Evolutionary conservation across 108 stramenopile species (phyloP), one percentile per base, ranked within the genome.

Genomic region (Seminavis robusta): DNA sequence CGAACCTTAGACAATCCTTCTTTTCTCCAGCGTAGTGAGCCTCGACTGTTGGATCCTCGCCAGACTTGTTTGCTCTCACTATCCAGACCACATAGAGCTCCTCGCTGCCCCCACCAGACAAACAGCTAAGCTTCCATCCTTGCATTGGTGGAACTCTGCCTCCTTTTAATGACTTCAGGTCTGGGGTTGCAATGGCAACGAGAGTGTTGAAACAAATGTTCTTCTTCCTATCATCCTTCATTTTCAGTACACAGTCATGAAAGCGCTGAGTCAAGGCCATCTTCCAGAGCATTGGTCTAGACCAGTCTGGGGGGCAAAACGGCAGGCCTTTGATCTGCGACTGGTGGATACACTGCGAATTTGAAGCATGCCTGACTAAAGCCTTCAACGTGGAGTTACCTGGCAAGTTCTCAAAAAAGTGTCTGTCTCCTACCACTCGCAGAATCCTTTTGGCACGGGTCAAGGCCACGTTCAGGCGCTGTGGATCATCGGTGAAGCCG

Each of bases 381-480:
- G 4, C 25, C 5, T 26, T 32, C 23, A 49, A 29, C 10, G 24
- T 49, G 4, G 48, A 49, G 15, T 4, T 21, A 27, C 8, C 25
- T 10, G 16, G 8, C 27, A 26, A 27, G 4, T 21, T 27, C 7
- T 9, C n/a, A 27, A 49, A 49, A 23, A 49, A 49, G 21, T 29
- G 9, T 9, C 20, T 15, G 15, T 49, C 48, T 10, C 48, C 48
- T 9, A 78, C 65, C 15, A 80, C 45, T 29, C 75, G 71, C 13
- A 80, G 58, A 60, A 69, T 66, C 37, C 61, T 15, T 48, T 72
- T 67, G 10, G 74, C 74, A 59, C 79, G 49, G 2, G 94, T 95
- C 29, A 95, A 63, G 23, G 89, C 92, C 37, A 95, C 94, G 67
- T 94, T 94, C 68, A 95, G 81, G 8, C 94, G 80, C 33, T 93